These are phyloP conservation scores for Ascochyta lentis DNA, from an alignment of 2,329 filamentous ascomycete genomes.

Conservation along the genomic window DNA sequence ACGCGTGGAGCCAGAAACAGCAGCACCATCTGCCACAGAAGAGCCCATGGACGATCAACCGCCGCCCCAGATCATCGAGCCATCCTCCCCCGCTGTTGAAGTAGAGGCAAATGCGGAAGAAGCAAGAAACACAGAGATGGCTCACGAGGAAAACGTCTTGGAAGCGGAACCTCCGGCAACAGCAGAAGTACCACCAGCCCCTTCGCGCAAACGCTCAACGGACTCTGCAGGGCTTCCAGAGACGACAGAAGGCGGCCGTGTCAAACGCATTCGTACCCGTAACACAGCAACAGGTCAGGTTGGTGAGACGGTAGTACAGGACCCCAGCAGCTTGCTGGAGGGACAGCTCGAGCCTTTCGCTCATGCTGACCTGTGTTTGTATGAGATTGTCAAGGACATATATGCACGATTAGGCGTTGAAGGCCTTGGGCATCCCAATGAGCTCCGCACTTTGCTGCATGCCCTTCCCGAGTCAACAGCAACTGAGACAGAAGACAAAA, in stretches of 20 bases:
- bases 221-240: slow-evolving; percentile 66
- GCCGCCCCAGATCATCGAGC: slow-evolving; percentile 9
- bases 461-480: slow-evolving; percentile 19
- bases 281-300: slow-evolving; percentile 60
- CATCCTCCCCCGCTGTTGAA: background rate
- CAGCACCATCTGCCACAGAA: slow-evolving; percentile 10
- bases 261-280: slow-evolving; percentile 66
- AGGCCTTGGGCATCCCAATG: slow-evolving; percentile 52
- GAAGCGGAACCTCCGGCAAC: slow-evolving; percentile 21
- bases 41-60: background rate
- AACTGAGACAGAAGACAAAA: slow-evolving; percentile 35
- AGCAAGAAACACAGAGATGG: background rate
- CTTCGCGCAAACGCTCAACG: slow-evolving; percentile 65
- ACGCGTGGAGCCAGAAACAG: slow-evolving; percentile 10
- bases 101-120: background rate
- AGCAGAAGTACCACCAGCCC: slow-evolving; percentile 46
- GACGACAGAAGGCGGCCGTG: slow-evolving; percentile 62
- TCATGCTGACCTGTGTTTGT: slow-evolving; percentile 65
- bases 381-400: slow-evolving; percentile 60
- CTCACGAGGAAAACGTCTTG: slow-evolving; percentile 28
- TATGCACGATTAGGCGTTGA: slow-evolving; percentile 60
- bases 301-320: slow-evolving; percentile 57
- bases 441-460: slow-evolving; percentile 39
- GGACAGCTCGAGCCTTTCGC: slow-evolving; percentile 61
- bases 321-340: slow-evolving; percentile 61